Base-by-base conservation (phyloP, 257 asterid genomes). In the Oldenlandia corymbosa region DNA sequence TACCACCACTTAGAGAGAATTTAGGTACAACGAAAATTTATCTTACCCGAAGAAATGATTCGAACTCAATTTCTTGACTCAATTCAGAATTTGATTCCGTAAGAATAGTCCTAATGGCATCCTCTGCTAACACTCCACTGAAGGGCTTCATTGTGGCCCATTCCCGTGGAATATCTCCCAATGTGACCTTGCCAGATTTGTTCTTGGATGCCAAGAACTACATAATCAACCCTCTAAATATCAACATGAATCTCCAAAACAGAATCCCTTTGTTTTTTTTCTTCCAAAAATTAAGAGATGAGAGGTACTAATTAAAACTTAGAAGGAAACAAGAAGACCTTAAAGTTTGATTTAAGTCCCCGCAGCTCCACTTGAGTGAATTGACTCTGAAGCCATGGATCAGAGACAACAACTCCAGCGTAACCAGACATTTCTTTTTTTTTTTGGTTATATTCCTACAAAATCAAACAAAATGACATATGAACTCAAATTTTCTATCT, bases 351-450 rank as follows among this genome's bases (percentile, higher is more conserved):
- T 76, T 88, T 75, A 54, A 88, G 91, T 69, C 73, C 60, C 2
- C 88, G 85, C 36, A 88, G 94, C 86, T 88, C 96, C 50, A 88
- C 91, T 81, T 88, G 96, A 58, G 96, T 85, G 68, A 88, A 88
- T 70, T 88, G 96, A 81, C 84, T 84, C 76, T 88, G 96, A 76
- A 88, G 96, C 89, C 82, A 71, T 59, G 75, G 81, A 77, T 88
- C 96, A 60, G 96, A 80, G 60, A 88, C 90, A 46, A 85, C 2
- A 70, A 88, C 88, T 8, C 94, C 96, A 65, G 68, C 84, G 68
- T 75, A 88, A 73, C 84, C 72, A 24, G 94, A 85, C 94, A 85
- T 83, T 68, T 34, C 34, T 30, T 62, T 69, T 83, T 68, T 34
- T n/a, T 30, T 62, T 69, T 26, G 58, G 65, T 30, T 34, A 12